Percentiles rank a stretch among this genome's conserved stretches.
Evolutionary conservation across 352 stramenopile genomes (phyloP).

Genomic region (Phytophthora foliorum): DNA sequence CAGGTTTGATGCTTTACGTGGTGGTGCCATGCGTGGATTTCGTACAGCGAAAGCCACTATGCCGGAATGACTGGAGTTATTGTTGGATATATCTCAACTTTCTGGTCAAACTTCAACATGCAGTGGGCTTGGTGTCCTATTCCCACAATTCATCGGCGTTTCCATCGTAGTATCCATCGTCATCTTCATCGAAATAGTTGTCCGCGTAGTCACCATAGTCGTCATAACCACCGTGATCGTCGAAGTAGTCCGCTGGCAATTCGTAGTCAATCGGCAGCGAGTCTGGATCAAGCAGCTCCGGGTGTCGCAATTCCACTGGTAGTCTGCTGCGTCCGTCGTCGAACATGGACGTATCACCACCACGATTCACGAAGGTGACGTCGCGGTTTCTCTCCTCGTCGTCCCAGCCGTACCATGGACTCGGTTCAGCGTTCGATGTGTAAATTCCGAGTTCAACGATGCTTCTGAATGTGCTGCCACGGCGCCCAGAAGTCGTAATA

Average conservation of each 20-base stretch:
- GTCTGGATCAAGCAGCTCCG: constrained; percentile 43
- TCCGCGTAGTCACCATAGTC: constrained; percentile 15
- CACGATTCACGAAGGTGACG: constrained; percentile 39
- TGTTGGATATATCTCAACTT: too few relatives aligned
- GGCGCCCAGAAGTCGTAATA: constrained; percentile 38
- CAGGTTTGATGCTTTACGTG: not conserved
- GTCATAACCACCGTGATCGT: constrained; percentile 31
- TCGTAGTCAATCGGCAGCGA: constrained; percentile 53
- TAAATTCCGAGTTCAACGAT: constrained; percentile 56
- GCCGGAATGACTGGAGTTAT: too few relatives aligned
- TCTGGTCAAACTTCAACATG: not conserved
- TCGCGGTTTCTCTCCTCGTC: constrained; percentile 37
- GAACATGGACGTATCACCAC: not conserved
- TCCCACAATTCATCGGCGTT: constrained; percentile 35
- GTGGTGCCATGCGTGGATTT: too few relatives aligned
- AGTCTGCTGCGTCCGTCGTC: constrained; percentile 16
- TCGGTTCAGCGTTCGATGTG: constrained; percentile 40
- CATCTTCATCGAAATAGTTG: constrained; percentile 28
- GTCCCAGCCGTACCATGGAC: constrained; percentile 54
- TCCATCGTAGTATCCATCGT: constrained; percentile 34
- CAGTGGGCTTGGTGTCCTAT: not conserved
- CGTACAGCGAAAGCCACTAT: too few relatives aligned
- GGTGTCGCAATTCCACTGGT: constrained; percentile 32
- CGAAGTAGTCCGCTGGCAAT: constrained; percentile 41
- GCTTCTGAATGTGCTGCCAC: constrained; percentile 30